phyloP scores from a whole-genome alignment of 495 filamentous ascomycete species.

The Penicillium bovifimosum region DNA sequence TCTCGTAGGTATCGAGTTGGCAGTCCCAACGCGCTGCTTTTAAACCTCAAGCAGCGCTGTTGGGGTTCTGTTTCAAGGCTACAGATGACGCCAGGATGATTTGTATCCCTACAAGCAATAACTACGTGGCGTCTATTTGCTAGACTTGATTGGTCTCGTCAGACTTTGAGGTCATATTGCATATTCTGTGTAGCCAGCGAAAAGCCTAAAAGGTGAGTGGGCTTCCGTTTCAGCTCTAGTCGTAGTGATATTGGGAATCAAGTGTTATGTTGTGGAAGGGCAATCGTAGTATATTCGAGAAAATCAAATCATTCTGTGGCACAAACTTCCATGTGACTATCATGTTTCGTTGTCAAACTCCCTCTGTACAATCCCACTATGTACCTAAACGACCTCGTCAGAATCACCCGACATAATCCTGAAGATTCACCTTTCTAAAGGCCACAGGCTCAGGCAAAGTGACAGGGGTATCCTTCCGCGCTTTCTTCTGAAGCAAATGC shows the following conservation, averaged over 20 bases:
- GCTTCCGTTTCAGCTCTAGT: not conserved
- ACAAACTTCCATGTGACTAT: not conserved
- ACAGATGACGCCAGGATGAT: not conserved
- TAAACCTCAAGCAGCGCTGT: not conserved
- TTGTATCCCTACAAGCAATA: not conserved
- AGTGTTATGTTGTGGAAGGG: too few relatives aligned
- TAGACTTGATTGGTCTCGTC: not conserved
- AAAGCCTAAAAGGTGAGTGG: not conserved
- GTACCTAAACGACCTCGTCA: not conserved
- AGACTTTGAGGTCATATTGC: not conserved
- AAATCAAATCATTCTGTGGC: too few relatives aligned
- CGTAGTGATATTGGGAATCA: too few relatives aligned
- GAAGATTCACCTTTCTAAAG: conserved; percentile 2
- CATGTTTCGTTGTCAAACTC: not conserved
- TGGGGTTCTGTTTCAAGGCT: not conserved
- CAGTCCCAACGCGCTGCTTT: too few relatives aligned
- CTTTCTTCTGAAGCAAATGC: conserved; percentile 27
- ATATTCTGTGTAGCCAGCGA: not conserved
- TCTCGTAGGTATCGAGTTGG: too few relatives aligned
- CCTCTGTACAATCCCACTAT: too few relatives aligned
- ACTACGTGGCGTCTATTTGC: not conserved
- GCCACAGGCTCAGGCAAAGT: conserved; percentile 17
- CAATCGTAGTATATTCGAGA: too few relatives aligned
- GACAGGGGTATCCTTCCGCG: conserved; percentile 20
- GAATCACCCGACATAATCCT: too few relatives aligned